Conservation (phyloP, 306 rosid species). For the Malus fusca region DNA sequence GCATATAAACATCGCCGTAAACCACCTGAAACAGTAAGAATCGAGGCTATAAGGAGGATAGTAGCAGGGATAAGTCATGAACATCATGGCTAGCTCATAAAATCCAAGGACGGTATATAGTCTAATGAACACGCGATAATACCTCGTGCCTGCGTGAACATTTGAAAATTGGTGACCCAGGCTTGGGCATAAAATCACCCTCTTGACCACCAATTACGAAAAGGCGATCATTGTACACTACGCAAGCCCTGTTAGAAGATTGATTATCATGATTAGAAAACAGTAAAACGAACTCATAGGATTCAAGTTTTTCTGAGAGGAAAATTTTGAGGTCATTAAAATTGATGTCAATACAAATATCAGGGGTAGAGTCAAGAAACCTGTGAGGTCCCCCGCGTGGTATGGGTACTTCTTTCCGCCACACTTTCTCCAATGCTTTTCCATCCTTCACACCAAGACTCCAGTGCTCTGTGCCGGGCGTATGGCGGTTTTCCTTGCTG, state of each 20-base stretch:
- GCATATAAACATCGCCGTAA: conserved; percentile 73
- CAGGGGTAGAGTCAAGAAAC: conserved; percentile 25
- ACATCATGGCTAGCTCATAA: no score
- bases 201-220: conserved; percentile 88
- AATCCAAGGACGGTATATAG: not conserved
- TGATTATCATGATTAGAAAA: not conserved
- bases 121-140: not conserved
- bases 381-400: conserved; percentile 97
- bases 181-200: conserved; percentile 97
- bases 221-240: conserved; percentile 50
- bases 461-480: conserved; percentile 86
- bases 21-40: conserved; percentile 50
- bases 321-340: not conserved
- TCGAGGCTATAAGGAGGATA: not conserved
- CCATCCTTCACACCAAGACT: conserved; percentile 84
- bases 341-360: not conserved
- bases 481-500: conserved; percentile 85
- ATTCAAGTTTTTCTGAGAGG: not conserved
- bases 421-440: conserved; percentile 52
- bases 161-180: conserved; percentile 88
- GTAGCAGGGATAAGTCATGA: no score
- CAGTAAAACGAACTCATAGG: not conserved
- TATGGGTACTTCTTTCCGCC: conserved; percentile 72
- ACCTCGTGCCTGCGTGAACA: conserved; percentile 94
- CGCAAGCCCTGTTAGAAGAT: conserved; percentile 61